Conservation (phyloP, 2,329 filamentous ascomycete species). For the Graphilbum fragrans region DNA sequence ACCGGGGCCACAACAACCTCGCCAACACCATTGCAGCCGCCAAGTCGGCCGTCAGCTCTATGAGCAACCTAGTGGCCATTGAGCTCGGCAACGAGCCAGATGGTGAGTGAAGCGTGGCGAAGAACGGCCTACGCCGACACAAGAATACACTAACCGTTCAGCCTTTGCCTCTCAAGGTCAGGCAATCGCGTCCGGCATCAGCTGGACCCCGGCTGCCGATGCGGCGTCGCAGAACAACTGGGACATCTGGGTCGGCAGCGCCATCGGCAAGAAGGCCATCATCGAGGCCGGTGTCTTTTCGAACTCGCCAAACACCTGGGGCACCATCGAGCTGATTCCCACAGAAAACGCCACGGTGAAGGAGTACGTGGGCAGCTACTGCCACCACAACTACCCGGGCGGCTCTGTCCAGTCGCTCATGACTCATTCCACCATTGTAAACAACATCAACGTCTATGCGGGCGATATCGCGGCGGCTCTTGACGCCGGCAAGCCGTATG, state of each 20-base stretch:
- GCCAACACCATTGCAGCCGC: conserved; percentile 42
- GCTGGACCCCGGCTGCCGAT: conserved; percentile 23
- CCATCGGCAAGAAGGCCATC: conserved; percentile 19
- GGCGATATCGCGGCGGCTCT: neutral
- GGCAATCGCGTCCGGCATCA: neutral
- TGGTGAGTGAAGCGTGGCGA: conserved; percentile 30
- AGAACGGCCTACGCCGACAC: no score
- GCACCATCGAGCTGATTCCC: conserved; percentile 1
- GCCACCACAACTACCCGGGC: conserved; percentile 24
- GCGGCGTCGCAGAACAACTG: conserved; percentile 26
- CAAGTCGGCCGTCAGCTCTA: conserved; percentile 26
- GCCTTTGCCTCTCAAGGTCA: conserved; percentile 9
- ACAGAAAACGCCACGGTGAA: conserved; percentile 22
- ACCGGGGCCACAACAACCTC: conserved; percentile 38
- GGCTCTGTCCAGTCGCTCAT: conserved; percentile 28
- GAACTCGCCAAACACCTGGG: conserved; percentile 22
- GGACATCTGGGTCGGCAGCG: conserved; percentile 22
- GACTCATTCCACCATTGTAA: conserved; percentile 30
- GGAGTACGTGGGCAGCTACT: conserved; percentile 31
- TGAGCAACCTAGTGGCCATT: conserved; percentile 37
- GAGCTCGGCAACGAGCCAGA: conserved; percentile 47
- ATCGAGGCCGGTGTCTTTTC: conserved; percentile 28
- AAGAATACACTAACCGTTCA: conserved; percentile 15
- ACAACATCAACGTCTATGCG: conserved; percentile 8
- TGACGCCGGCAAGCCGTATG: conserved; percentile 26